These are phyloP conservation scores for Fusarium pseudoanthophilum DNA, from an alignment of 2,329 filamentous ascomycete species.

Conservation along the genomic window DNA sequence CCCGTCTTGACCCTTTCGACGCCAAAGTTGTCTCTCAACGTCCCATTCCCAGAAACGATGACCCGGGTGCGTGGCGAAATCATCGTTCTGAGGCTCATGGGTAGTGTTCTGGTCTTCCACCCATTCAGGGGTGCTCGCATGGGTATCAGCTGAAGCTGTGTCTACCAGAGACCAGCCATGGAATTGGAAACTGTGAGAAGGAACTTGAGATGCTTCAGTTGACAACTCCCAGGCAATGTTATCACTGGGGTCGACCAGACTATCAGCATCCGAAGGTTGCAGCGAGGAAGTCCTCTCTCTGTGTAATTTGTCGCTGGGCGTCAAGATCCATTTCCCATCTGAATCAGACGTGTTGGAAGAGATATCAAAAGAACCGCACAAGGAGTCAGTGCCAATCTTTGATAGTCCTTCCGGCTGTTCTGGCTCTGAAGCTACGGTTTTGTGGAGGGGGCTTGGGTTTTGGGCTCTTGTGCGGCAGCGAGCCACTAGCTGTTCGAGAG, in stretches of 20 bases:
- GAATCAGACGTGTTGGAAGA: background rate
- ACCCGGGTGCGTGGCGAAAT: conserved; percentile 20
- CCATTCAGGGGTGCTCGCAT: background rate
- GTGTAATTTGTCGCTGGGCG: background rate
- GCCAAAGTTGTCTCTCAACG: conserved; percentile 16
- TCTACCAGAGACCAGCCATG: background rate
- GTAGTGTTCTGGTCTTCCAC: background rate
- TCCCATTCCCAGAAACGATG: conserved; percentile 28
- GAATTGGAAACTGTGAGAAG: background rate
- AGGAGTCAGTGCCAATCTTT: background rate
- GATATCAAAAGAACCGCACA: background rate
- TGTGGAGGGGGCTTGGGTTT: too few species aligned
- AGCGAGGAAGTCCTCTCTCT: background rate
- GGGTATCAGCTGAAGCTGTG: background rate
- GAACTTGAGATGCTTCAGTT: background rate
- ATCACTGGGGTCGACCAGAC: background rate
- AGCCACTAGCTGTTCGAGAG: background rate
- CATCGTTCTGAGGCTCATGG: background rate
- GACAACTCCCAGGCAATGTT: background rate
- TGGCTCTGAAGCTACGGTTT: background rate
- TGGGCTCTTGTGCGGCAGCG: background rate
- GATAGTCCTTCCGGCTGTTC: background rate
- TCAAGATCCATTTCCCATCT: background rate
- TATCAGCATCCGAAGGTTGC: background rate
- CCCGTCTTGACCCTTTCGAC: conserved; percentile 1